Conservation (phyloP, 129 eudicot genomes). For the Logfia minima region DNA sequence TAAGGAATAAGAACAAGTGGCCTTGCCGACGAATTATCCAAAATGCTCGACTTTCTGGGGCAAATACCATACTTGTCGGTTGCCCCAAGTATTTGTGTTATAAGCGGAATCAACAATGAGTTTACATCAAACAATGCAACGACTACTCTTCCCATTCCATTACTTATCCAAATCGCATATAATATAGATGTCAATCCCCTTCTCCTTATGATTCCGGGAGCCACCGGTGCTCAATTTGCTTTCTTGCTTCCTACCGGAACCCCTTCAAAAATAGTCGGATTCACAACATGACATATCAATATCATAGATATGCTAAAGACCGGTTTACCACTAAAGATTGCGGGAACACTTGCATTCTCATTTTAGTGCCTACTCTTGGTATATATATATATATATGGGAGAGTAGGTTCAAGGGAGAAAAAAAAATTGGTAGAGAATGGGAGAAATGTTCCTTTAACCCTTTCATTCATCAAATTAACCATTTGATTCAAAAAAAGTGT, state of each 20-base stretch:
- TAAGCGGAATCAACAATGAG: constrained; percentile 64
- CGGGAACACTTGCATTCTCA: constrained; percentile 50
- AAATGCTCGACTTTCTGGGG: constrained; percentile 54
- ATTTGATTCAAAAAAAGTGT: no score
- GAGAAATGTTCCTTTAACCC: no score
- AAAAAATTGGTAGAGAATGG: no score
- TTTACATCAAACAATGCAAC: constrained; percentile 87
- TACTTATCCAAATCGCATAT: constrained; percentile 74
- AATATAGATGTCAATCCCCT: constrained; percentile 66
- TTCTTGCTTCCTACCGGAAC: constrained; percentile 82
- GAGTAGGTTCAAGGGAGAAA: no score
- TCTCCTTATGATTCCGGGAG: constrained; percentile 78
- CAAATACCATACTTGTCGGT: constrained; percentile 59
- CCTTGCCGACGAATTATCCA: constrained; percentile 62
- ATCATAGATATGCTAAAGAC: constrained; percentile 62
- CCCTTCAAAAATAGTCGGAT: constrained; percentile 82
- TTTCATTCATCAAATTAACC: no score
- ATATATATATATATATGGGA: no score
- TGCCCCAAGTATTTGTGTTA: constrained; percentile 59
- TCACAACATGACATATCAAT: constrained; percentile 68
- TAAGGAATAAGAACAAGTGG: constrained; percentile 85
- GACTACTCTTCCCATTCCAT: constrained; percentile 65
- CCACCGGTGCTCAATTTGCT: constrained; percentile 82
- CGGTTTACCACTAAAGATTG: constrained; percentile 62
- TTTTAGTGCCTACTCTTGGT: constrained; percentile 91